phyloP scores from a whole-genome alignment of 176 grass and related monocot genomes.

The Echinochloa phyllopogon region DNA sequence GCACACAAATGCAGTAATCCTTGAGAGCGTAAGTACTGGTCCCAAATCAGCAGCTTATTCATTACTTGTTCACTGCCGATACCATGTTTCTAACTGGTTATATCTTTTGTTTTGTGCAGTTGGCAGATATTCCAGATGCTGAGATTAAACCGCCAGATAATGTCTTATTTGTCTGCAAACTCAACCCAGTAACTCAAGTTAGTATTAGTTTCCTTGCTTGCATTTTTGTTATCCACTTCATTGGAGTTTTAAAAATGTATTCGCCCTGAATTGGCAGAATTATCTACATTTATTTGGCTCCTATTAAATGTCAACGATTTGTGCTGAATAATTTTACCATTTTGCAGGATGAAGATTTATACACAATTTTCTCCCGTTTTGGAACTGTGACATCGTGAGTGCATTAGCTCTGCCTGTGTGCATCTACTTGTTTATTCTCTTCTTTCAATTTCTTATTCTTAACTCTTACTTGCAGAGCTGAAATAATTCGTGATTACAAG shows the following conservation, averaged over 20 bases:
- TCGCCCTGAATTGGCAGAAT: neutral
- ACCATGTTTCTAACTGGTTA: neutral
- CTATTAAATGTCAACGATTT: neutral
- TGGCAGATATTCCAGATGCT: conserved; percentile 95
- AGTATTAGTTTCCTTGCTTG: conserved; percentile 37
- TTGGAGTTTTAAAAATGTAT: neutral
- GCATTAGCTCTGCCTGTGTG: neutral
- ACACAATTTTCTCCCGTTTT: conserved; percentile 96
- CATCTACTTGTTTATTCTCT: conserved; percentile 32
- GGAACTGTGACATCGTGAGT: conserved; percentile 93
- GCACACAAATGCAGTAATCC: conserved; percentile 93
- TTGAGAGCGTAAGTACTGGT: conserved; percentile 77
- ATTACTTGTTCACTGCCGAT: neutral
- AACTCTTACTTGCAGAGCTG: conserved; percentile 62
- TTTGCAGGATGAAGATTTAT: conserved; percentile 92
- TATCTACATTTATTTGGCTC: neutral
- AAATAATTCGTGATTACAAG: conserved; percentile 94
- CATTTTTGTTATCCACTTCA: conserved; percentile 11
- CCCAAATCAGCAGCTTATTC: conserved; percentile 11
- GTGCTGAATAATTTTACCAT: conserved; percentile 4
- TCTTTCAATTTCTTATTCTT: conserved; percentile 31
- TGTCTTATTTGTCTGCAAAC: conserved; percentile 97
- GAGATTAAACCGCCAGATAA: conserved; percentile 91
- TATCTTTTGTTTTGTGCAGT: conserved; percentile 52
- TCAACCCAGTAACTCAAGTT: conserved; percentile 94